These are phyloP conservation scores for Epipyxis sp. DNA, from an alignment of 108 stramenopile genomes.

Conservation along the genomic window DNA sequence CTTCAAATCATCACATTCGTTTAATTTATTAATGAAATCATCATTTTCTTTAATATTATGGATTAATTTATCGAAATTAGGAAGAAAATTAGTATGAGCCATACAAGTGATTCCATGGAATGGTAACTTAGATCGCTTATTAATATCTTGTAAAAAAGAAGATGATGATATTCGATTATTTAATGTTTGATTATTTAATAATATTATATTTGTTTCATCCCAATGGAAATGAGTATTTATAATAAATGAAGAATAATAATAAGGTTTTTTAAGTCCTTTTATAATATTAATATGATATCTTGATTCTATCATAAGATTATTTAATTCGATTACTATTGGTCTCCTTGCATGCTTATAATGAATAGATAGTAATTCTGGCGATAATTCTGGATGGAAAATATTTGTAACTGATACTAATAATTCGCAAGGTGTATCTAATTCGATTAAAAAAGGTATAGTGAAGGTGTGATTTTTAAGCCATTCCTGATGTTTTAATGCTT, in stretches of 20 bases:
- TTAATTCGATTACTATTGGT: background rate
- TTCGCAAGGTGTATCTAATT: background rate
- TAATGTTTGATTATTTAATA: slow-evolving; percentile 3
- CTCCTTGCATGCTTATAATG: background rate
- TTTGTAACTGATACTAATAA: background rate
- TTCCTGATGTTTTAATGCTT: too few species aligned
- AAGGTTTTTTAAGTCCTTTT: background rate
- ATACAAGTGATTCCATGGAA: background rate
- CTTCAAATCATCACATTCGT: background rate
- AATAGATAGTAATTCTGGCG: background rate
- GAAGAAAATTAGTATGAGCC: background rate
- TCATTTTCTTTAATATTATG: background rate
- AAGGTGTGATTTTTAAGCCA: too few species aligned
- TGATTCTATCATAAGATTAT: background rate
- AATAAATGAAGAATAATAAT: background rate
- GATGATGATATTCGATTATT: background rate
- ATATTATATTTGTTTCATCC: slow-evolving; percentile 13
- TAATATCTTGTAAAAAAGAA: background rate
- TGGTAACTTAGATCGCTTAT: background rate
- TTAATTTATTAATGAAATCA: background rate
- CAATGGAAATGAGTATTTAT: background rate
- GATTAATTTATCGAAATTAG: background rate
- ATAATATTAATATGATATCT: background rate
- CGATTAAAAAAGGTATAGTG: background rate
- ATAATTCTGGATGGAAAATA: background rate